These are phyloP conservation scores for Trichoderma koningii DNA, from an alignment of 2,329 filamentous ascomycete species.

Conservation along the genomic window DNA sequence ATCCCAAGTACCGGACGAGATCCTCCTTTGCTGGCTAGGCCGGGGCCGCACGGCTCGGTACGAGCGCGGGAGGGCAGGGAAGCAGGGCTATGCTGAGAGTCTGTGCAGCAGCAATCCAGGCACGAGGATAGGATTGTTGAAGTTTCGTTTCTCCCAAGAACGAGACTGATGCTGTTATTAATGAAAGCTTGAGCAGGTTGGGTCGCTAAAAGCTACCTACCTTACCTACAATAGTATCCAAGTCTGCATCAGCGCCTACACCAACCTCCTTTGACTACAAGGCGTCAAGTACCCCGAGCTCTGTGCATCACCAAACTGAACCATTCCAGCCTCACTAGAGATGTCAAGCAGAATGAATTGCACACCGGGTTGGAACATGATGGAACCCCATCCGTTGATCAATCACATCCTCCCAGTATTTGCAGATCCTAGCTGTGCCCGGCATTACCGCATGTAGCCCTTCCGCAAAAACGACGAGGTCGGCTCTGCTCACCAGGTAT, in stretches of 20 bases:
- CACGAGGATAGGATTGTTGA: too few species aligned
- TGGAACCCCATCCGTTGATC: too few species aligned
- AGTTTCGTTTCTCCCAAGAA: too few species aligned
- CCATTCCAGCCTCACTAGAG: neutral
- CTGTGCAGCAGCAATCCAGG: neutral
- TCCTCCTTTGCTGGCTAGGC: neutral
- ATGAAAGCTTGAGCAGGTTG: too few species aligned
- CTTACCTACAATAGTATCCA: too few species aligned
- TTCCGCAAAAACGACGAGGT: conserved; percentile 11
- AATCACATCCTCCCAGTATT: neutral
- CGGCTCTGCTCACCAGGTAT: neutral
- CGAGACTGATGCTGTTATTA: too few species aligned
- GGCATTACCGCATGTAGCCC: conserved; percentile 18
- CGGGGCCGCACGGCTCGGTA: conserved; percentile 3
- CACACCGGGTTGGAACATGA: neutral
- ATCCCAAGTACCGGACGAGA: neutral
- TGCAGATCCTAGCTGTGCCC: conserved; percentile 12
- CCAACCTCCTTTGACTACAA: neutral
- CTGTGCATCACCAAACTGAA: neutral
- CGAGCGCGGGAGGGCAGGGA: neutral
- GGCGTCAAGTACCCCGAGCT: neutral
- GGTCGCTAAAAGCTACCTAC: too few species aligned
- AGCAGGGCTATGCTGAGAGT: neutral
- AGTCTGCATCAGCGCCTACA: neutral
- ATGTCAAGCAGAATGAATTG: neutral